A percentile compares a stretch with the other conserved stretches of the same genome.
Evolutionary conservation across 176 grass and related monocot genomes (phyloP).

Genomic region (Saccharum spontaneum): DNA sequence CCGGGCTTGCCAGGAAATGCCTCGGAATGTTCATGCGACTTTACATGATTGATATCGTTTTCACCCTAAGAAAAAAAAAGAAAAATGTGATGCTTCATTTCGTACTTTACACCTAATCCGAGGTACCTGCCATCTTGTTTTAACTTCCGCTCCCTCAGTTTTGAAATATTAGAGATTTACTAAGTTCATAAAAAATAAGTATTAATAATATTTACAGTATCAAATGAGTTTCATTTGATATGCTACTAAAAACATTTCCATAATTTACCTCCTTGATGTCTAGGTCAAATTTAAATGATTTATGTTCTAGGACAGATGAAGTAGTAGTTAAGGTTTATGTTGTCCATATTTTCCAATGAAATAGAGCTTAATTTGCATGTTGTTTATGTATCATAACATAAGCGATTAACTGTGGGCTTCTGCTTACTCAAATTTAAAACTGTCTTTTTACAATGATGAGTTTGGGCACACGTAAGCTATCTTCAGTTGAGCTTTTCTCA

Average conservation of each 20-base stretch:
- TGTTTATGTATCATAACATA: neutral
- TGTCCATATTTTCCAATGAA: neutral
- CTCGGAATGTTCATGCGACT: neutral
- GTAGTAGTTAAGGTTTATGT: no score
- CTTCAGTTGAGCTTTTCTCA: no score
- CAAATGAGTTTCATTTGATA: neutral
- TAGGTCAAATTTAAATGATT: neutral
- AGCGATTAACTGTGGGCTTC: no score
- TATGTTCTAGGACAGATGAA: neutral
- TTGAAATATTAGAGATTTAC: neutral
- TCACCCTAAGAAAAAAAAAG: neutral
- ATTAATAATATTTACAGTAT: neutral
- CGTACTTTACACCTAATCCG: neutral
- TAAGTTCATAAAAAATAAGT: neutral
- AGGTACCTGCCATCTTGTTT: neutral
- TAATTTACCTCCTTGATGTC: no score
- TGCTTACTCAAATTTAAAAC: no score
- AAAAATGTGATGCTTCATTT: neutral
- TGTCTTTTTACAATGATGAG: no score
- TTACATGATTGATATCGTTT: neutral
- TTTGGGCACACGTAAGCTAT: no score
- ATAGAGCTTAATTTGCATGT: neutral
- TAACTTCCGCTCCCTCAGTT: neutral
- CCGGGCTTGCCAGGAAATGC: neutral
- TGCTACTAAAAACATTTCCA: neutral